Conservation (phyloP, 768 basidiomycete species). For the Megacollybia marginata region DNA sequence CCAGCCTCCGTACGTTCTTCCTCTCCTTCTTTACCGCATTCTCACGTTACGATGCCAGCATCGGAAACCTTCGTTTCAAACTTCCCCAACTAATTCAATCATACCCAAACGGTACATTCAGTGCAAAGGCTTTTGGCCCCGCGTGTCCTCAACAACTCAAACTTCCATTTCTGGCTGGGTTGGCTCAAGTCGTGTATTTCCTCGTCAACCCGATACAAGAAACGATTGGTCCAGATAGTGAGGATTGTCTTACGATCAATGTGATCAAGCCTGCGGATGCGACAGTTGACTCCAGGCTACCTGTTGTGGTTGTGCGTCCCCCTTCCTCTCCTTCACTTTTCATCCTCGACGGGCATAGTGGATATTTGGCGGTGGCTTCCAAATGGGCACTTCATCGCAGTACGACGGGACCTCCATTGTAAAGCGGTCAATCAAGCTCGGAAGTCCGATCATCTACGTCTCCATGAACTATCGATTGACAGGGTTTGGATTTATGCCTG, state of each 20-base stretch:
- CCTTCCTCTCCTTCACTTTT: background rate
- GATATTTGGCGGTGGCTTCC: conserved; percentile 47
- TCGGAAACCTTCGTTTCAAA: too few species aligned
- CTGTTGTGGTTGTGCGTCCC: conserved; percentile 45
- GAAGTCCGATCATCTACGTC: conserved; percentile 41
- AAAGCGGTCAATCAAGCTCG: conserved; percentile 32
- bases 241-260: conserved; percentile 44
- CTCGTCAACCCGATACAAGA: background rate
- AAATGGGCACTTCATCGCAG: conserved; percentile 28
- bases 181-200: conserved; percentile 22
- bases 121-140: conserved; percentile 32
- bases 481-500: conserved; percentile 23
- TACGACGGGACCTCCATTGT: conserved; percentile 37
- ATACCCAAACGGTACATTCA: conserved; percentile 25
- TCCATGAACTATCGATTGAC: too few species aligned
- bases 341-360: conserved; percentile 22
- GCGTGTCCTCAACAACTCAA: conserved; percentile 39
- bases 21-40: too few species aligned
- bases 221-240: conserved; percentile 4
- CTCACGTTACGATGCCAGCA: conserved; percentile 13
- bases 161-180: conserved; percentile 24
- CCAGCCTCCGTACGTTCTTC: conserved; percentile 37
- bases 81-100: conserved; percentile 28
- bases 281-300: conserved; percentile 34
- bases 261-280: conserved; percentile 37